phyloP scores from a whole-genome alignment of 2,329 filamentous ascomycete genomes.

The Hypoxylon sp. region DNA sequence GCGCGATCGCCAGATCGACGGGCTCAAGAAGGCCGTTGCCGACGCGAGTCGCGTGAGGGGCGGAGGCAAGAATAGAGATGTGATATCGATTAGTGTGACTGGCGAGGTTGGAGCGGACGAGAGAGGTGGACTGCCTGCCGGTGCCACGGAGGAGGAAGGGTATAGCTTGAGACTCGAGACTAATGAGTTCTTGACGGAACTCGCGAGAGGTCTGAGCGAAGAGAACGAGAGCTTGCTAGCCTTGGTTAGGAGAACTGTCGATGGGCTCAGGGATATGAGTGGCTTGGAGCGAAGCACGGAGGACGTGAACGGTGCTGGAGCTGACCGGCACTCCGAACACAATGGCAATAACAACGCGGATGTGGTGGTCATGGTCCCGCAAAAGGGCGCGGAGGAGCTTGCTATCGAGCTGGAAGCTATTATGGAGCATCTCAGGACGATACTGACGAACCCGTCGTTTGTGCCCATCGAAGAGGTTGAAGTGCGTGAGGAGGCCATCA shows the following conservation, averaged over 20 bases:
- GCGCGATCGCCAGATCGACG: slow-evolving; percentile 89
- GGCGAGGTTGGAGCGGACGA: slow-evolving; percentile 66
- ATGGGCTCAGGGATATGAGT: slow-evolving; percentile 79
- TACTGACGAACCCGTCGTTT: slow-evolving; percentile 96
- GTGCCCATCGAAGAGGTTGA: slow-evolving; percentile 96
- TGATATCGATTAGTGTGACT: slow-evolving; percentile 71
- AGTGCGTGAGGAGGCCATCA: slow-evolving; percentile 91
- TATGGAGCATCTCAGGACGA: slow-evolving; percentile 83
- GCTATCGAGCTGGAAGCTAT: slow-evolving; percentile 81
- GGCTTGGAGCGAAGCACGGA: slow-evolving; percentile 61
- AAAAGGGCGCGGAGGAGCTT: slow-evolving; percentile 73
- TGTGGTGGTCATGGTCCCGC: slow-evolving; percentile 43
- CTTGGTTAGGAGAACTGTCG: slow-evolving; percentile 79
- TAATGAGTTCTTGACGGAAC: slow-evolving; percentile 88
- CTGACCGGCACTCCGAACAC: slow-evolving; percentile 39
- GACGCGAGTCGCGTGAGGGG: slow-evolving; percentile 77
- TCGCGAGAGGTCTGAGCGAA: slow-evolving; percentile 87
- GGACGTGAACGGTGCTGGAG: slow-evolving; percentile 53
- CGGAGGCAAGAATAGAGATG: slow-evolving; percentile 66
- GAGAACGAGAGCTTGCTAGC: slow-evolving; percentile 89
- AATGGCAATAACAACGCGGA: slow-evolving; percentile 27
- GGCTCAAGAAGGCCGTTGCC: slow-evolving; percentile 87
- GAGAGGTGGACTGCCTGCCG: slow-evolving; percentile 47
- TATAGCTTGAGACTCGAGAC: slow-evolving; percentile 88
- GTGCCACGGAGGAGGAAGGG: slow-evolving; percentile 63